Base-by-base conservation (phyloP, 2,329 filamentous ascomycete species). In the Tolypocladium guangdongense region DNA sequence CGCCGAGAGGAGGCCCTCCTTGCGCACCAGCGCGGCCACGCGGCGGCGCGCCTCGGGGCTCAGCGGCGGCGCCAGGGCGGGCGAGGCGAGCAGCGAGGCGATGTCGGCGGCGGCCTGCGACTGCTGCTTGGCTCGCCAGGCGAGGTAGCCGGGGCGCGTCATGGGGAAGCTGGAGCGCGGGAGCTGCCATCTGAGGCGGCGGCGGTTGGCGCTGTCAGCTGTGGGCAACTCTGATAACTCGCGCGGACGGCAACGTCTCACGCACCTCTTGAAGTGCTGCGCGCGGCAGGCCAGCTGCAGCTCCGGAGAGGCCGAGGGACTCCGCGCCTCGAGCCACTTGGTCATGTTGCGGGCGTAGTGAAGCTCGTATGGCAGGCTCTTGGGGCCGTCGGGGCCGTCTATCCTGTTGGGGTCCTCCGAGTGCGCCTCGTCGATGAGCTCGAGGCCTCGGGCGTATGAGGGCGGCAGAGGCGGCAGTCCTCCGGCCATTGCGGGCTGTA, bases 261-360 rank as follows among this genome's bases (percentile, higher is more conserved):
- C 50, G 24, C 59, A 78, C 70, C 88, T 83, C 52, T 84, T 81
- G 62, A 95, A 88, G 68, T 95, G 90, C 68, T 95, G 90, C 12
- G 88, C 89, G 59, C 88, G 84, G 59, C 90, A 86, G 20, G 90
- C 90, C 48, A 93, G 76, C 57, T 82, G 82, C 52, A 95, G 75
- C 27, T 80, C 70, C 1, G 84, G 83, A 2, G 85, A 82, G 1
- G 88, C 83, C 32, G 74, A 60, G 0, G 87, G 82, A 10, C 71
- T 70, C 57, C 83, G 81, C 18, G 77, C 70, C 10, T 74, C 65
- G 35, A 95, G 83, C 77, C 87, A 93, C 35, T 74, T 71, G 50
- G 86, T 89, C 86, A 91, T 91, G 68, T 89, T 83, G 50, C 78
- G 77, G 7, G 89, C 88, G 66, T 95, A 95, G 72, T 90, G 83